Evolutionary conservation across 805 yeast genomes (phyloP), one percentile per base, ranked within the genome.

Genomic region (Suhomyces sp.): DNA sequence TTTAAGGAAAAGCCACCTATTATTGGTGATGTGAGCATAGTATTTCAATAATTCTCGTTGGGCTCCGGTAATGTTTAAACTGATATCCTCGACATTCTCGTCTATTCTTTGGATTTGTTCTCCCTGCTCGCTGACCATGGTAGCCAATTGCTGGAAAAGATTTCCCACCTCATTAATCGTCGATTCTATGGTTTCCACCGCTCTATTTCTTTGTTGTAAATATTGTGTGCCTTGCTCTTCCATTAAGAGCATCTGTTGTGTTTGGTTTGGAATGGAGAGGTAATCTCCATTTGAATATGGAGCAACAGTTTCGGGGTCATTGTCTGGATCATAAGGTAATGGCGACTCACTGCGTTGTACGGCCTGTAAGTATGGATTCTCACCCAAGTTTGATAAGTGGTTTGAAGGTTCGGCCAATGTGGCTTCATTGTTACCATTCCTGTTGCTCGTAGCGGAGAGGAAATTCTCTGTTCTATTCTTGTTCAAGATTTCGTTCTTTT

Each of bases 81-180:
- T 79, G 35, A 91, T 88, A 53, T 93, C 98, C 48, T 90, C 96
- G 5, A 95, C 95, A 54, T 93, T 90, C 37, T 81, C 86, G 62
- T 93, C 98, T 44, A 93, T 93, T 54, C 98, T 72, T 60, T 91
- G 98, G 38, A 93, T 91, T 11, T 84, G 85, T 51, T 93, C 98
- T 25, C 98, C 91, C 63, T 93, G 98, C 59, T 93, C 98, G 43
- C 86, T 88, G 6, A 93, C 97, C 98, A 93, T 91, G 1, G 95
- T 83, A 4, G 98, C 96, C 50, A 93, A 71, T 61, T 93, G 98
- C 51, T 86, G 91, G 65, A 93, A 93, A 41, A 93, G 71, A 32
- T 85, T 83, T 27, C 98, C 98, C 31, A 93, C 95, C 60, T 93
- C 98, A 53, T 91, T 91, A 42, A 93, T 93, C 0, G 98, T 93